Base-by-base conservation (phyloP, 1,284 basidiomycete species). In the Pyrrhoderma lamaoense region DNA sequence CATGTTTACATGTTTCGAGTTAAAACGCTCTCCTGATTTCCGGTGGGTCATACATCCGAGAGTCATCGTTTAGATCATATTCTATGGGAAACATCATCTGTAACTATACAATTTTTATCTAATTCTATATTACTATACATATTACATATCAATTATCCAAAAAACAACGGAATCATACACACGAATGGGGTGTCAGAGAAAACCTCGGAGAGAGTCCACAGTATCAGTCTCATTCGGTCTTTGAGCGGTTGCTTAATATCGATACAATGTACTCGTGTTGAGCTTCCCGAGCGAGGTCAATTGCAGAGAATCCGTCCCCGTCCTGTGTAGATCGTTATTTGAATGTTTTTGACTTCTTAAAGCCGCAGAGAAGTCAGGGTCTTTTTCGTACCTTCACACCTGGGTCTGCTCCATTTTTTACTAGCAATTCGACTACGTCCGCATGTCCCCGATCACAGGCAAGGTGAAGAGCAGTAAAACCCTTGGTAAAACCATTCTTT, bases 381-480 rank as follows among this genome's bases (percentile, higher is more conserved):
- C 27, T 5, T 5, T 31, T 31, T 5, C 60, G 46, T 52, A 87
- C 88, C 73, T 81, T 79, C n/a, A 85, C 65, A 21, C 63, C 64
- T 40, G 61, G 63, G 60, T 91, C 77, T 3, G 84, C 90, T 0
- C 89, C 89, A 39, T 71, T 70, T 8, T 67, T 60, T n/a, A 93
- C 63, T 23, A 95, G 65, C 2, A 80, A 51, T 57, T 74, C 66
- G 2, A 87, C 85, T 0, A 77, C 68, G 0, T 70, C 68, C 3
- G 70, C 49, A 58, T 82, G 75, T 0, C 91, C 92, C 63, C 92
- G 73, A 62, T 95, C 92, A 16, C 81, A 80, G 1, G 92, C 91
- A 0, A 94, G 73, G 61, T 95, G 92, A 21, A 95, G 65, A 11
- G 91, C 75, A 0, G 91, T 88, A 63, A 89, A 93, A 31, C 88